A percentile compares a stretch with the other conserved stretches of the same genome.
Conservation (phyloP, 495 filamentous ascomycete species). For the Neurospora sp. region DNA sequence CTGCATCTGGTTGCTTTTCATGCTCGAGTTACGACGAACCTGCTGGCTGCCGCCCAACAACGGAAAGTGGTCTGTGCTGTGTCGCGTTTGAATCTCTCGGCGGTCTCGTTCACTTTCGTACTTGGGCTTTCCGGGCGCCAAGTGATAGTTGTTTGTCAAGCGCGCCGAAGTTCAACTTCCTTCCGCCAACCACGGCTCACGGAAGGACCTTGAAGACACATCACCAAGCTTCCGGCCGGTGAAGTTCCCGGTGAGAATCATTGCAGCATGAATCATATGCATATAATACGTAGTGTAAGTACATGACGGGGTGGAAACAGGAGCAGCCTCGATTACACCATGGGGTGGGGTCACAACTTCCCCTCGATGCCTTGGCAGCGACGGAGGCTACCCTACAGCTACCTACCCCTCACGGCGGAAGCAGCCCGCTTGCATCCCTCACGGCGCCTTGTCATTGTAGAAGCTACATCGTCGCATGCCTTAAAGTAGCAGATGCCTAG, state of each 20-base stretch:
- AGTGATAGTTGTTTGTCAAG: neutral
- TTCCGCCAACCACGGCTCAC: neutral
- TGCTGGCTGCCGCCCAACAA: neutral
- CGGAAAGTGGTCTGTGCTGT: neutral
- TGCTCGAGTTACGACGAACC: neutral
- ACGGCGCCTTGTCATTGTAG: neutral
- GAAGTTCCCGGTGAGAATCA: neutral
- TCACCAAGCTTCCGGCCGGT: neutral
- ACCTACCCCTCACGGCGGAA: neutral
- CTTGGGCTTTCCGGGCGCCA: neutral
- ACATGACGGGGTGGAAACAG: neutral
- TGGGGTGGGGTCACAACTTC: neutral
- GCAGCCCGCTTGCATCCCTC: neutral
- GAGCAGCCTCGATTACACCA: neutral
- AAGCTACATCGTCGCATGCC: neutral
- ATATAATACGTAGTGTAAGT: neutral
- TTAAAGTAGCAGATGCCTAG: neutral
- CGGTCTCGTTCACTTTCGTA: neutral
- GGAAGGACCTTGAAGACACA: neutral
- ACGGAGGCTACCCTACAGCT: neutral
- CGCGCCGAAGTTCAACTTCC: neutral
- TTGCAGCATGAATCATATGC: neutral
- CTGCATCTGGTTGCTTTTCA: neutral
- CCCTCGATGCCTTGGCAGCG: neutral
- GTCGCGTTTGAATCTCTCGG: neutral